phyloP scores from a whole-genome alignment of 75 land plant species.

The Pinus tabuliformis region DNA sequence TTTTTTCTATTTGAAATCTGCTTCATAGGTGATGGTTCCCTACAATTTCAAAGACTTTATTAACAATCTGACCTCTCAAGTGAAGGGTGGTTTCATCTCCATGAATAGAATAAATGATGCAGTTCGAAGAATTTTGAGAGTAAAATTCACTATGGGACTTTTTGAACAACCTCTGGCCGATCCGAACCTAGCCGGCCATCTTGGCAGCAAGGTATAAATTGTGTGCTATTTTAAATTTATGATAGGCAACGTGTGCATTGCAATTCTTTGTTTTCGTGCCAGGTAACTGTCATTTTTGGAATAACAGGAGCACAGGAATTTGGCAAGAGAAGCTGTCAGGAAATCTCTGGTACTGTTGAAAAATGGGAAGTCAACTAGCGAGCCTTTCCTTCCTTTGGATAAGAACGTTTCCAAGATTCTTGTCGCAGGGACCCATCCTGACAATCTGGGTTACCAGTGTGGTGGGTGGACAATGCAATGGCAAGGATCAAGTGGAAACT shows the following conservation, averaged over 20 bases:
- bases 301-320: slow-evolving; percentile 62
- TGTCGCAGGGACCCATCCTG: slow-evolving; percentile 80
- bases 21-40: slow-evolving; percentile 41
- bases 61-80: slow-evolving; percentile 26
- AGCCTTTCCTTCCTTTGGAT: slow-evolving; percentile 54
- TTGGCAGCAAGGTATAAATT: slow-evolving; percentile 29
- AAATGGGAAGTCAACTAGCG: slow-evolving; percentile 38
- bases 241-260: neutral
- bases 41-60: slow-evolving; percentile 32
- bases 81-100: slow-evolving; percentile 36
- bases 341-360: slow-evolving; percentile 83
- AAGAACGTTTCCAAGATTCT: slow-evolving; percentile 64
- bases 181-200: slow-evolving; percentile 11
- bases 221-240: neutral
- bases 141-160: slow-evolving; percentile 60
- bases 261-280: neutral
- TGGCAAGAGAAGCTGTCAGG: slow-evolving; percentile 89
- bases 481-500: slow-evolving; percentile 69
- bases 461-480: slow-evolving; percentile 88
- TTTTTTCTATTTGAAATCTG: neutral
- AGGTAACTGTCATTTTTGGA: neutral
- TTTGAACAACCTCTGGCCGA: slow-evolving; percentile 59
- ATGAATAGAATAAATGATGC: slow-evolving; percentile 64
- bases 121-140: slow-evolving; percentile 51
- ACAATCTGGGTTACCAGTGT: slow-evolving; percentile 80